Percentiles rank a stretch among this genome's conserved stretches.
Conservation (phyloP, 1,139 yeast species). For the Debaryomycetaceae sp. region DNA sequence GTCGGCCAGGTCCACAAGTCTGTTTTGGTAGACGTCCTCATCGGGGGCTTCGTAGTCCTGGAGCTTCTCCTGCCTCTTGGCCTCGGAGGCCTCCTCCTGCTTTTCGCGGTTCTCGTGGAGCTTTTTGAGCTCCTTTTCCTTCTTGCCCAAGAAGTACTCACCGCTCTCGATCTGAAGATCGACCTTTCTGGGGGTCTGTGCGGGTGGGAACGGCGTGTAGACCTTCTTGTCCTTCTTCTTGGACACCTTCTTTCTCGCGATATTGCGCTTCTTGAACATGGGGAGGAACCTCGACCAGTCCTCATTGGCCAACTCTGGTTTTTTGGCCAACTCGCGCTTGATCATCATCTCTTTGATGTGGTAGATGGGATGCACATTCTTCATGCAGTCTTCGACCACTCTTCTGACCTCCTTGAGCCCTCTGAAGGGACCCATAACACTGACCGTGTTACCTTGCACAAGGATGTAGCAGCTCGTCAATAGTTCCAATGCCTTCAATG, state of each 20-base stretch:
- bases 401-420: constrained; percentile 91
- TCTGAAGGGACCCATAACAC: constrained; percentile 95
- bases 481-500: constrained; percentile 89
- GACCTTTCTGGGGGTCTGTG: constrained; percentile 93
- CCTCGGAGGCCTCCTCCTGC: constrained; percentile 67
- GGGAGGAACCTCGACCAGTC: constrained; percentile 98
- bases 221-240: constrained; percentile 68
- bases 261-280: constrained; percentile 93
- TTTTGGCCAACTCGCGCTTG: constrained; percentile 89
- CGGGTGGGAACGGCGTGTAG: constrained; percentile 99
- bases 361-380: constrained; percentile 91
- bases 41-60: constrained; percentile 85
- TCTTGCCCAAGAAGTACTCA: constrained; percentile 90
- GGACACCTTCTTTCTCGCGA: constrained; percentile 72
- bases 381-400: constrained; percentile 97
- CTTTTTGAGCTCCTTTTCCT: constrained; percentile 70
- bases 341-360: constrained; percentile 97
- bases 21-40: constrained; percentile 53
- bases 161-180: constrained; percentile 98
- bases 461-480: constrained; percentile 89
- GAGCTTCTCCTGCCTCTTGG: constrained; percentile 65
- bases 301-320: constrained; percentile 91
- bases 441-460: constrained; percentile 96
- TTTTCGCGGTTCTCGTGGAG: constrained; percentile 75
- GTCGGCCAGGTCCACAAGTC: constrained; percentile 17